Percentiles rank a stretch among this genome's conserved stretches.
phyloP scores from a whole-genome alignment of 306 rosid species.

The Malus asiatica region DNA sequence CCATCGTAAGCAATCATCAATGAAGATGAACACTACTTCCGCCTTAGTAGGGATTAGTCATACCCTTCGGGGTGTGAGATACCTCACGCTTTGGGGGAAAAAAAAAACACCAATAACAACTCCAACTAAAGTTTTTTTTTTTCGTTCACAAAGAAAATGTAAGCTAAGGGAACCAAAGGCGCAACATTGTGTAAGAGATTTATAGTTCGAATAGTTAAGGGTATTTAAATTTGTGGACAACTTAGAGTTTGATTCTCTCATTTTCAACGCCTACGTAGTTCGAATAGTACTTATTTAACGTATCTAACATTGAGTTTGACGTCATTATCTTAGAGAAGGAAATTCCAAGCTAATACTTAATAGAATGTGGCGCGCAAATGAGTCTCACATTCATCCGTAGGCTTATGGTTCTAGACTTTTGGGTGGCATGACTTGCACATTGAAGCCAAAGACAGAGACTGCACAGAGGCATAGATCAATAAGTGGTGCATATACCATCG shows the following conservation, averaged over 20 bases:
- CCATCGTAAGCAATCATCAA: too few species aligned
- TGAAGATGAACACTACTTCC: too few species aligned
- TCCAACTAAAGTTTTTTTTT: background rate
- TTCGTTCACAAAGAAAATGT: background rate
- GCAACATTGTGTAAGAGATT: background rate
- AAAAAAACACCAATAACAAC: background rate
- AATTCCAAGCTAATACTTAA: background rate
- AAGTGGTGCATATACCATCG: background rate
- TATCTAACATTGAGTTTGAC: background rate
- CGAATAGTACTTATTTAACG: too few species aligned
- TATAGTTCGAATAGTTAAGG: background rate
- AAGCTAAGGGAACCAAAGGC: background rate
- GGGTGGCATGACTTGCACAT: too few species aligned
- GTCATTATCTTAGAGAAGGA: too few species aligned
- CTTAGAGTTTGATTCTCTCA: background rate
- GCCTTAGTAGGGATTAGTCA: too few species aligned
- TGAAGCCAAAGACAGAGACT: too few species aligned
- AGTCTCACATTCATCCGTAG: too few species aligned
- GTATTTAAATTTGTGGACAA: background rate
- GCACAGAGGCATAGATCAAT: background rate
- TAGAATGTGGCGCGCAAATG: background rate
- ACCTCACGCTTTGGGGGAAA: too few species aligned
- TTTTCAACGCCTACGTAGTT: background rate
- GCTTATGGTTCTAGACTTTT: too few species aligned
- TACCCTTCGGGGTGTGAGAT: too few species aligned